These are phyloP conservation scores for Phytophthora crassamura DNA, from an alignment of 352 stramenopile genomes.

Conservation along the genomic window DNA sequence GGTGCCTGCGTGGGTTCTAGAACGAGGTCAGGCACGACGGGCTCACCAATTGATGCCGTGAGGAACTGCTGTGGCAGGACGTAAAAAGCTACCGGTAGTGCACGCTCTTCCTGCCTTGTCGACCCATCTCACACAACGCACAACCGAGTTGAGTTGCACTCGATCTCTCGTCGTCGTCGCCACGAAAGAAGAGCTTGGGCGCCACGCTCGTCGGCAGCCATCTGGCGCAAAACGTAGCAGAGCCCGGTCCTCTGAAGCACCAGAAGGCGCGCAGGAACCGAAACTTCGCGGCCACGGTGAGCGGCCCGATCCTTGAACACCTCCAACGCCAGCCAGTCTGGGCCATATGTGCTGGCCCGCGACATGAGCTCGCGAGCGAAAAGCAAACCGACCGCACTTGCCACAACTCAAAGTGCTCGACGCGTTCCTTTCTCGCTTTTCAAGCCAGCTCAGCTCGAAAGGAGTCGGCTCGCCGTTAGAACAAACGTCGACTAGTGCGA, in stretches of 20 bases:
- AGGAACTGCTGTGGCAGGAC: no score
- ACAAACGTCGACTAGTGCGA: background rate
- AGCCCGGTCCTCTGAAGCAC: conserved; percentile 6
- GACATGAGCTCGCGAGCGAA: background rate
- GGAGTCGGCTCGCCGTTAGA: background rate
- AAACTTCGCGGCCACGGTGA: conserved; percentile 7
- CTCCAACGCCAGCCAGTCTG: conserved; percentile 5
- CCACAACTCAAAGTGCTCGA: no score
- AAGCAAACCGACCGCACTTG: no score
- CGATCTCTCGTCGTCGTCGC: conserved; percentile 15
- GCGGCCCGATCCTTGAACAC: conserved; percentile 26
- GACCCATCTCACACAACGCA: background rate
- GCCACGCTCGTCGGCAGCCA: conserved; percentile 11
- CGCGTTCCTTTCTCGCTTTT: background rate
- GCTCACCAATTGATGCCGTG: background rate
- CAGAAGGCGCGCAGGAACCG: conserved; percentile 27
- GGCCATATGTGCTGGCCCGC: conserved; percentile 1
- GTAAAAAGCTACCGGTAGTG: no score
- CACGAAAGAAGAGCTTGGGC: conserved; percentile 22
- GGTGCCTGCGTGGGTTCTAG: background rate
- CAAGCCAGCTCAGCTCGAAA: background rate
- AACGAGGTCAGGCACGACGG: conserved; percentile 9
- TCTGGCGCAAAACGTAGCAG: conserved; percentile 11
- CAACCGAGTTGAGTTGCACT: conserved; percentile 16
- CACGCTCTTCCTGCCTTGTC: conserved; percentile 10